Conservation (phyloP, 176 grass and related monocot genomes). For the Carex myosuroides region DNA sequence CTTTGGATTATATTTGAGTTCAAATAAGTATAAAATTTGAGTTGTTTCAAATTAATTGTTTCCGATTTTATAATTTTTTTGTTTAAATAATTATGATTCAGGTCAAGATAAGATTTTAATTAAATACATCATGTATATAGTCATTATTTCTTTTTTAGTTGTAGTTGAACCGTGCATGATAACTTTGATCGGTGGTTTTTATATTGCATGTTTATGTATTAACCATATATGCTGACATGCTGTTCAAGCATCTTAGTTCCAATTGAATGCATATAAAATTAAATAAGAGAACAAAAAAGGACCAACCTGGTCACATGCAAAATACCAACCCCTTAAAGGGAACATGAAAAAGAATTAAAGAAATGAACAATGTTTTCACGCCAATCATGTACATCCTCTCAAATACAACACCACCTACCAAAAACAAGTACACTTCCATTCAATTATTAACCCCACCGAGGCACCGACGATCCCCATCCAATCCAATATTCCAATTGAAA, state of each 20-base stretch:
- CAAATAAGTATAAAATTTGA: too few species aligned
- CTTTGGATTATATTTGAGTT: too few species aligned
- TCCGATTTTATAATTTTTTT: too few species aligned
- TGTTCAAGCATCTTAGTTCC: background rate
- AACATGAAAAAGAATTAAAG: constrained; percentile 7
- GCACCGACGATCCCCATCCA: constrained; percentile 5
- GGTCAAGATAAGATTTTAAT: too few species aligned
- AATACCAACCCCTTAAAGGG: background rate
- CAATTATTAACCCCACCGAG: constrained; percentile 24
- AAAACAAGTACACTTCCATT: constrained; percentile 15
- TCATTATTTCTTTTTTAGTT: background rate
- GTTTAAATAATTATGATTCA: too few species aligned
- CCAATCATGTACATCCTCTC: constrained; percentile 21
- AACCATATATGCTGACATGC: background rate
- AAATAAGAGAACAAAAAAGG: background rate
- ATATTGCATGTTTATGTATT: background rate
- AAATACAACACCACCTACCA: constrained; percentile 6
- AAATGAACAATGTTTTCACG: constrained; percentile 9
- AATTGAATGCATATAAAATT: too few species aligned
- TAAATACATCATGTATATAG: too few species aligned
- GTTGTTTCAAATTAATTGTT: too few species aligned
- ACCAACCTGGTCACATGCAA: background rate
- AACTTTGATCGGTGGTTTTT: background rate
- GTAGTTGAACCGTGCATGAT: background rate
- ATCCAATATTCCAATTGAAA: constrained; percentile 14